Evolutionary conservation across 208 protist genomes (phyloP).

Genomic region (Crithidia sp.): DNA sequence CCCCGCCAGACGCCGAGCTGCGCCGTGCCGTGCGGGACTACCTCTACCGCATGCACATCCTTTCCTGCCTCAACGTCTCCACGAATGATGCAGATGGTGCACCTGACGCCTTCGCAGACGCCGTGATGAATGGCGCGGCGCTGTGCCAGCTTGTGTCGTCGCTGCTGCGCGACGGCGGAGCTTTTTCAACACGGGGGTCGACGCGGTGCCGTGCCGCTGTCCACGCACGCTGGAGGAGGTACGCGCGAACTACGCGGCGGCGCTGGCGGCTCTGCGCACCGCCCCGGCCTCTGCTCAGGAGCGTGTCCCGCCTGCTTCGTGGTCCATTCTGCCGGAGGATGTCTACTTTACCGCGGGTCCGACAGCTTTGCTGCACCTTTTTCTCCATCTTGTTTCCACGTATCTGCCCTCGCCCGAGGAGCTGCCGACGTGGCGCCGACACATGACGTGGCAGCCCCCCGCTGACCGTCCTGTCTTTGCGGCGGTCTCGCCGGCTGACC

Average conservation of each 20-base stretch:
- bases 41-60: slow-evolving; percentile 72
- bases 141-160: slow-evolving; percentile 54
- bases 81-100: not conserved
- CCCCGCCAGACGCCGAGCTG: slow-evolving; percentile 33
- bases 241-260: slow-evolving; percentile 51
- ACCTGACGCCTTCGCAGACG: slow-evolving; percentile 47
- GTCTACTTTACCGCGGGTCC: slow-evolving; percentile 40
- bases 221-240: slow-evolving; percentile 56
- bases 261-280: slow-evolving; percentile 21
- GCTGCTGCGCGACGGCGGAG: slow-evolving; percentile 19
- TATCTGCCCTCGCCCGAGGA: slow-evolving; percentile 50
- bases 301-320: slow-evolving; percentile 28
- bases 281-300: slow-evolving; percentile 18
- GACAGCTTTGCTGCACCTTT: slow-evolving; percentile 47
- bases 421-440: slow-evolving; percentile 25
- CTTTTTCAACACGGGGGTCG: not conserved
- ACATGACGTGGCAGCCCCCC: slow-evolving; percentile 51
- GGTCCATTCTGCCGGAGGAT: slow-evolving; percentile 49
- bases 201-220: slow-evolving; percentile 33
- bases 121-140: slow-evolving; percentile 73
- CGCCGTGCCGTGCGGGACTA: slow-evolving; percentile 66
- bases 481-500: slow-evolving; percentile 6
- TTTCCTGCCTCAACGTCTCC: slow-evolving; percentile 30
- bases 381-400: slow-evolving; percentile 53
- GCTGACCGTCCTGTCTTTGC: slow-evolving; percentile 18